Conservation (phyloP, 768 basidiomycete genomes). For the Ramaria sp. region DNA sequence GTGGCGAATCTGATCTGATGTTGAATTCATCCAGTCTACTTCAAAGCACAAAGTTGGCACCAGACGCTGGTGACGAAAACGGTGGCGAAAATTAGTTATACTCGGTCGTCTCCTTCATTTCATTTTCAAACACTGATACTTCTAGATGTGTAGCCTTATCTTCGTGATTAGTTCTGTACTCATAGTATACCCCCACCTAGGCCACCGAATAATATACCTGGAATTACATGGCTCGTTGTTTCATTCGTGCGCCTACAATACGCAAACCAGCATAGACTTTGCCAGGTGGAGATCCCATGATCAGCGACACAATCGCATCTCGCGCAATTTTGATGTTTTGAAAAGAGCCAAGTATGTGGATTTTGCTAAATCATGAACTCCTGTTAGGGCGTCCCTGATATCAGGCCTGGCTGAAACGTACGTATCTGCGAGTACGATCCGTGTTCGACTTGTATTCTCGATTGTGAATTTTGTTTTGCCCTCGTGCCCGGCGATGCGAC, state of each 20-base stretch:
- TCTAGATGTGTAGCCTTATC: neutral
- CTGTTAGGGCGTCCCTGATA: conserved; percentile 10
- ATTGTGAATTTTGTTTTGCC: conserved; percentile 99
- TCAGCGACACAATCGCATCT: conserved; percentile 91
- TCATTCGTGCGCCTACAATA: conserved; percentile 88
- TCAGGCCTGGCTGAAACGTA: conserved; percentile 29
- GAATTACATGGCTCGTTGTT: conserved; percentile 69
- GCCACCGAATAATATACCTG: neutral
- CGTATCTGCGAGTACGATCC: conserved; percentile 99
- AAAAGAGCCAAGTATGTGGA: conserved; percentile 97
- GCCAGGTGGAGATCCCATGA: conserved; percentile 90
- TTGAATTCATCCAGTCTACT: neutral
- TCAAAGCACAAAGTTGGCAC: neutral
- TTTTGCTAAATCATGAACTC: conserved; percentile 53
- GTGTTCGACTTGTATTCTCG: conserved; percentile 91
- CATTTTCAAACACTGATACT: neutral
- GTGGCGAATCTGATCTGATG: neutral
- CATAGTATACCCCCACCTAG: neutral
- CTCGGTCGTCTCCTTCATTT: neutral
- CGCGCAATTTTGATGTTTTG: conserved; percentile 97
- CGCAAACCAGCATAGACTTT: conserved; percentile 87
- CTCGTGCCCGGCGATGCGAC: conserved; percentile 97
- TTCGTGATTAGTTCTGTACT: neutral
- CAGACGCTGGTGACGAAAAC: neutral
- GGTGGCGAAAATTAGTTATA: neutral